Base-by-base conservation (phyloP, 2,329 filamentous ascomycete species). In the Teratosphaeria destructans region DNA sequence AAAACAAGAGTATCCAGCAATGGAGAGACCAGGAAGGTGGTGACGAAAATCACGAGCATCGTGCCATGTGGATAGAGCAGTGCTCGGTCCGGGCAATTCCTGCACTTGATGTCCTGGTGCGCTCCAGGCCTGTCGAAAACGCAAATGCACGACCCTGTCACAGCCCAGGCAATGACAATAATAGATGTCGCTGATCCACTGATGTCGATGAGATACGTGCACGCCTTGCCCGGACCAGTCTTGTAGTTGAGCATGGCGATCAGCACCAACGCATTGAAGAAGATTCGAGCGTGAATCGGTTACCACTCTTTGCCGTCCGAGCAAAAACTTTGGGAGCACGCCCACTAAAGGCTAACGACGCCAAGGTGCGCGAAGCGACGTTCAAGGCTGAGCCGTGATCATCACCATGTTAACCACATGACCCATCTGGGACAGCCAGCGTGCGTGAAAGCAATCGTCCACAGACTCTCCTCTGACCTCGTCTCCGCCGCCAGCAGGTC, bases 11-110 rank as follows among this genome's bases (percentile, higher is more conserved):
- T 74, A 77, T 82, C 86, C 89, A 7, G 74, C 75, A 49, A 89
- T 84, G 68, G 88, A 89, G 5, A 81, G 5, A 81, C 79, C 10
- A 83, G 84, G 73, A 89, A 89, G 3, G 86, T 87, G 71, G 81
- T 86, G 74, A 87, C 86, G 70, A 85, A 82, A 3, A 88, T 75
- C 2, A 86, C 86, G 66, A 86, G 87, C 73, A 78, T 85, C 0
- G 85, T 80, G 52, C 86, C 77, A 67, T 77, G 88, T 0, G 86
- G 86, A 72, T 88, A 84, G 61, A 82, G 74, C 10, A 82, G 77
- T 1, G 85, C 84, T 29, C 75, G 76, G 72, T 86, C 89, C 2
- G 56, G 23, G 60, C 16, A 62, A 35, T 11, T 58, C 58, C 7
- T 60, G 55, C 11, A 58, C 34, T 23, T 27, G n/a, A 37, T 62